Base-by-base conservation (phyloP, 192 early-diverging fungal genomes). In the Podila clonocystis region DNA sequence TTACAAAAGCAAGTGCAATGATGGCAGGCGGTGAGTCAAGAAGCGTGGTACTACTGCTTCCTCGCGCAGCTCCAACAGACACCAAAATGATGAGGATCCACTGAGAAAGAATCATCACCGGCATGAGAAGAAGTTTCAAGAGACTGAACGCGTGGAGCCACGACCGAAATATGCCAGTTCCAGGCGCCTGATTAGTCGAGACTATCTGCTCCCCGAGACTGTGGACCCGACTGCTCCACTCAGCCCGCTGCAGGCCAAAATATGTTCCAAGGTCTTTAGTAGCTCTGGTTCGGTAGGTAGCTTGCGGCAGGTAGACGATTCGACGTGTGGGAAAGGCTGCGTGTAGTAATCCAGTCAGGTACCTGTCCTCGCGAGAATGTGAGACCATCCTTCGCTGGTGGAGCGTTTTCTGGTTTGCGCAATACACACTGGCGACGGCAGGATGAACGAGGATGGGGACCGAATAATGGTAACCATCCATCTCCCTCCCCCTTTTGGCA, bases 361-460 rank as follows among this genome's bases (percentile, higher is more conserved):
- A 77, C 24, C 75, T 63, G 24, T 67, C 59, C 48, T 77, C 75
- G 8, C 29, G 63, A 6, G 60, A 55, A 24, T 48, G n/a, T 9
- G 59, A 24, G 34, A 76, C 29, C 38, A 64, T 7, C 13, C 55
- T 70, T 5, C 65, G 67, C 11, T 76, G 62, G 55, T 76, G 74
- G 20, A 65, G 29, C 9, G 64, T 67, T 19, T 33, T 38, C 49
- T 61, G 65, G 31, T 60, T 55, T 17, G 24, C 67, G 11, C 50
- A 55, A 65, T 58, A 76, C 8, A 52, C 61, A 17, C 55, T 36
- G 4, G 65, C 65, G 7, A 77, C 68, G 22, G 69, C 68, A 45
- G 75, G 75, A 55, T 77, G 75, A 15, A 77, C 31, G 26, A 71
- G 12, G 15, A 77, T 71, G 3, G 75, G 75, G 12, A 67, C 33